Conservation (phyloP, 139 green algal genomes). For the Closterium sp. region DNA sequence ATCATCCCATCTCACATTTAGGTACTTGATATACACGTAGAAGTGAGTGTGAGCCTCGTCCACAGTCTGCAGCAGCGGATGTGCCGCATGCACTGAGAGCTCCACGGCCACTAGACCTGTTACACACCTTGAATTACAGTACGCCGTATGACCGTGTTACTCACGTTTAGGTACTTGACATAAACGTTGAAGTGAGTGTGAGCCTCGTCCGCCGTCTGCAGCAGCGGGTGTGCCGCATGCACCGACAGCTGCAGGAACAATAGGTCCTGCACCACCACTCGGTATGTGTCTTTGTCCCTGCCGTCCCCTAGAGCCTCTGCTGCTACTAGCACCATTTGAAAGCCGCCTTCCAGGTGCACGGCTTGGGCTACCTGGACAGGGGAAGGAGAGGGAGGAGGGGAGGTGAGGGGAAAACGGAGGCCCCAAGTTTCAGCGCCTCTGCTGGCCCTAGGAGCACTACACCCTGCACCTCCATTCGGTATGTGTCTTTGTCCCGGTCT, state of each 20-base stretch:
- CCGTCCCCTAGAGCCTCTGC: not conserved
- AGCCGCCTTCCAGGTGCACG: not conserved
- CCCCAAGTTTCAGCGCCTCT: too few species aligned
- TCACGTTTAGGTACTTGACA: conserved; percentile 5
- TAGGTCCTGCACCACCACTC: not conserved
- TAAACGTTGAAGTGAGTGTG: conserved; percentile 3
- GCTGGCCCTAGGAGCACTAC: too few species aligned
- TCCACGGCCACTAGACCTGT: not conserved
- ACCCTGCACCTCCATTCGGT: too few species aligned
- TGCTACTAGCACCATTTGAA: not conserved
- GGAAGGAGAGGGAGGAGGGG: too few species aligned
- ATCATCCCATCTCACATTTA: not conserved
- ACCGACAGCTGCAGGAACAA: not conserved
- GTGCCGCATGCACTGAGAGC: not conserved
- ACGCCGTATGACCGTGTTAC: too few species aligned
- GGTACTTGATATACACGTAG: not conserved
- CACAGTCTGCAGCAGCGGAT: not conserved
- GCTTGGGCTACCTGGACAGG: not conserved
- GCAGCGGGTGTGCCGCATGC: not conserved
- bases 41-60: too few species aligned
- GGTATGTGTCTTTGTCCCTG: not conserved
- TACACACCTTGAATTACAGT: not conserved
- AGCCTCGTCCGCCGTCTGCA: not conserved
- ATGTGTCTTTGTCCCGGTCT: too few species aligned
- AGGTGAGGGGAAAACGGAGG: too few species aligned